Base-by-base conservation (phyloP, 1,139 yeast species). In the Yamadazyma buinensis region DNA sequence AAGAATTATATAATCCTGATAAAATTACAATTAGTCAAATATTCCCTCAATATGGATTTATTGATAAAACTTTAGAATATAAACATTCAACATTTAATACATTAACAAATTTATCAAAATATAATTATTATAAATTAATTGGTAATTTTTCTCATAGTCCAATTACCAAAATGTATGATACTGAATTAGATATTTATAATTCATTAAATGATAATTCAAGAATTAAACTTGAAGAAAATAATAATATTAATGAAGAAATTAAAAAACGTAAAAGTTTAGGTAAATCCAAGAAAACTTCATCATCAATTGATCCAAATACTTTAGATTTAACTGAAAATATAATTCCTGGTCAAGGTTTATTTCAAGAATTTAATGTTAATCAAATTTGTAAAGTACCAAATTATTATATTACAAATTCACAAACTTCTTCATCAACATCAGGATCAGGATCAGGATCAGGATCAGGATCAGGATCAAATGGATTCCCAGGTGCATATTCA, bases 311-410 rank as follows among this genome's bases (percentile, higher is more conserved):
- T 44, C 71, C 72, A 3, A 67, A 69, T 43, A 43, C 53, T 13
- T 41, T 65, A 13, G 74, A 69, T 40, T 59, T 68, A 40, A 43
- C 57, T 5, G 74, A 69, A 33, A 60, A 65, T 4, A 57, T 67
- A 2, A 53, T 68, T 9, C 74, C 74, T 1, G 75, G 75, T 1
- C 72, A 67, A 46, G 75, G 75, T 1, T 64, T 48, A 32, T 61
- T 69, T 28, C 73, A 64, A 28, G 75, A 67, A 41, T 69, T 69
- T 42, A 66, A 59, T 39, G 59, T 69, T 9, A 59, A 54, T 37
- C 66, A 64, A 41, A 42, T 68, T 17, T 67, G 74, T 48, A 67
- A 63, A 41, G 69, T 67, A 9, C 73, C 74, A 2, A 65, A 62
- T 40, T 69, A 69, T 41, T 69, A 63, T 48, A 53, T 64, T 27